A percentile compares a stretch with the other conserved stretches of the same genome.
These are phyloP conservation scores for Plasmopara viticola DNA, from an alignment of 352 stramenopile genomes.

Conservation along the genomic window DNA sequence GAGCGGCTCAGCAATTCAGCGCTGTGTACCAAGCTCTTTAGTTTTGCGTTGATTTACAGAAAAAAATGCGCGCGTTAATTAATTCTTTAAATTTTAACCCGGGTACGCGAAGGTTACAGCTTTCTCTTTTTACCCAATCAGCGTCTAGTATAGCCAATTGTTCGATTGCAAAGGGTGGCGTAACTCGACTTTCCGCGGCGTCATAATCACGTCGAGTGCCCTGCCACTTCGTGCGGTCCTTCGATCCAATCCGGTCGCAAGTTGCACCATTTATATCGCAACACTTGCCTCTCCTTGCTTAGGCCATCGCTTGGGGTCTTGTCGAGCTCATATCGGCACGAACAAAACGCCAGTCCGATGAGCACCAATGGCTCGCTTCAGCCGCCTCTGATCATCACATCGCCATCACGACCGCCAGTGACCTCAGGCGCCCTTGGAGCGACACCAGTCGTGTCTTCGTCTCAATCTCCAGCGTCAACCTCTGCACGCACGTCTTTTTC, in stretches of 20 bases:
- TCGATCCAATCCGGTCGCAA: not conserved
- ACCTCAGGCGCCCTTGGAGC: conserved; percentile 7
- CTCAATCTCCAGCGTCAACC: conserved; percentile 14
- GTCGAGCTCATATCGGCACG: not conserved
- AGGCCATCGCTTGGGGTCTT: not conserved
- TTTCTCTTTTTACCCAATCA: conserved; percentile 27
- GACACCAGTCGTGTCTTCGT: not conserved
- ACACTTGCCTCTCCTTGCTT: conserved; percentile 1
- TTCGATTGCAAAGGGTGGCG: conserved; percentile 20
- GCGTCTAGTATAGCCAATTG: conserved; percentile 7
- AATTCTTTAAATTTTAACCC: too few species aligned
- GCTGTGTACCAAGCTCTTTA: too few species aligned
- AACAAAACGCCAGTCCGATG: conserved; percentile 9
- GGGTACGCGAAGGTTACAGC: too few species aligned
- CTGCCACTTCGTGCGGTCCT: conserved; percentile 3
- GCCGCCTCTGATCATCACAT: conserved; percentile 23
- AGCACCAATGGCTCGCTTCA: conserved; percentile 22
- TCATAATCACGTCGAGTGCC: conserved; percentile 2
- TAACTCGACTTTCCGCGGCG: conserved; percentile 13
- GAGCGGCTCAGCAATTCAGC: too few species aligned
- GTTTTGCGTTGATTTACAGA: too few species aligned
- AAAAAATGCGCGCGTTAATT: too few species aligned
- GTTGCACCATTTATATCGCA: not conserved
- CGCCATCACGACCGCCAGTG: conserved; percentile 19
- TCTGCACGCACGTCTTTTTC: conserved; percentile 23